These are phyloP conservation scores for Schwanniomyces occidentalis DNA, from an alignment of 805 yeast species.

Conservation along the genomic window DNA sequence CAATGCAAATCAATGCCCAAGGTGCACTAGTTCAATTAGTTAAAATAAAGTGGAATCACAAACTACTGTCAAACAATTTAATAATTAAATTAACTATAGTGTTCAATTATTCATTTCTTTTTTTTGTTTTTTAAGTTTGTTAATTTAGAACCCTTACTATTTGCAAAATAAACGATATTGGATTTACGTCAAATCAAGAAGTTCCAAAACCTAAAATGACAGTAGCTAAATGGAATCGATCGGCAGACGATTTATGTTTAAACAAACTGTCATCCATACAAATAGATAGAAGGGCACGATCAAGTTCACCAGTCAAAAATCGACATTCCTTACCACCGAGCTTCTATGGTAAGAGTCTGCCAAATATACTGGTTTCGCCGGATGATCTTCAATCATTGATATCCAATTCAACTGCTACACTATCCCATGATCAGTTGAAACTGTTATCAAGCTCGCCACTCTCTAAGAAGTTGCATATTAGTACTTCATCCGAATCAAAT, in stretches of 20 bases:
- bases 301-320: conserved; percentile 36
- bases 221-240: conserved; percentile 3
- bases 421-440: conserved; percentile 24
- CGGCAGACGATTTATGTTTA: conserved; percentile 7
- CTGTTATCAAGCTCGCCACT: conserved; percentile 35
- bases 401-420: conserved; percentile 17
- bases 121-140: no score
- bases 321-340: conserved; percentile 24
- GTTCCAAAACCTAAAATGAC: no score
- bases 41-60: no score
- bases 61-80: no score
- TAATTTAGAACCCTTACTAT: no score
- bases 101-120: no score
- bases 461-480: conserved; percentile 37
- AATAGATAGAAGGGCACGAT: conserved; percentile 31
- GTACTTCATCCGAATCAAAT: conserved; percentile 17
- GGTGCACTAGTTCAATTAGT: no score
- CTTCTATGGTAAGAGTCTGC: conserved; percentile 20
- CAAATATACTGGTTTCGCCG: conserved; percentile 18
- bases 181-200: no score
- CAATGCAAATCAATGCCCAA: no score
- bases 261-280: no score
- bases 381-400: conserved; percentile 27
- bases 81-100: no score
- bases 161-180: no score